Conservation (phyloP, 192 early-diverging fungal genomes). For the Entomortierella lignicola region DNA sequence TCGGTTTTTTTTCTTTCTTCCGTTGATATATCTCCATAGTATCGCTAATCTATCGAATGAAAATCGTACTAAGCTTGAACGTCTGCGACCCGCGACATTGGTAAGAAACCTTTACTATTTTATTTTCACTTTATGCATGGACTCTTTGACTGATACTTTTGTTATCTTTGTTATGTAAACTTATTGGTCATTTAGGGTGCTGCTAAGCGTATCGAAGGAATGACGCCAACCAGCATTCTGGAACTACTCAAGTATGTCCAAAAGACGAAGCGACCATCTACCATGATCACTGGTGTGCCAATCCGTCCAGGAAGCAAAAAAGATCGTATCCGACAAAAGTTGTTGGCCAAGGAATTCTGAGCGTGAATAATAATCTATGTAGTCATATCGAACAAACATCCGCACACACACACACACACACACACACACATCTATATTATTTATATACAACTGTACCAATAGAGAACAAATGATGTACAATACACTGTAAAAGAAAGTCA, state of each 20-base stretch:
- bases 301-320: constrained; percentile 29
- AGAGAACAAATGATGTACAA: neutral
- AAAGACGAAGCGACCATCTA: constrained; percentile 33
- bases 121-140: neutral
- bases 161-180: too few species aligned
- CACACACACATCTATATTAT: neutral
- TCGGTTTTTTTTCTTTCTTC: neutral
- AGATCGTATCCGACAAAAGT: constrained; percentile 31
- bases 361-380: neutral
- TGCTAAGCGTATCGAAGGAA: constrained; percentile 82
- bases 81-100: constrained; percentile 64
- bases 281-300: constrained; percentile 26
- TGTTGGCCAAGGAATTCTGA: constrained; percentile 34
- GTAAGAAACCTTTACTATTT: constrained; percentile 30
- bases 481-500: too few species aligned
- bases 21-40: constrained; percentile 34
- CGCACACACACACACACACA: neutral
- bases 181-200: constrained; percentile 66
- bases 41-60: constrained; percentile 68
- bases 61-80: constrained; percentile 63
- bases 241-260: constrained; percentile 73
- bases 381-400: neutral
- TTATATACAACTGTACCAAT: neutral
- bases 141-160: too few species aligned
- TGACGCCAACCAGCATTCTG: constrained; percentile 81